phyloP scores from a whole-genome alignment of 352 stramenopile genomes.

The Globisporangium recalcitrans region DNA sequence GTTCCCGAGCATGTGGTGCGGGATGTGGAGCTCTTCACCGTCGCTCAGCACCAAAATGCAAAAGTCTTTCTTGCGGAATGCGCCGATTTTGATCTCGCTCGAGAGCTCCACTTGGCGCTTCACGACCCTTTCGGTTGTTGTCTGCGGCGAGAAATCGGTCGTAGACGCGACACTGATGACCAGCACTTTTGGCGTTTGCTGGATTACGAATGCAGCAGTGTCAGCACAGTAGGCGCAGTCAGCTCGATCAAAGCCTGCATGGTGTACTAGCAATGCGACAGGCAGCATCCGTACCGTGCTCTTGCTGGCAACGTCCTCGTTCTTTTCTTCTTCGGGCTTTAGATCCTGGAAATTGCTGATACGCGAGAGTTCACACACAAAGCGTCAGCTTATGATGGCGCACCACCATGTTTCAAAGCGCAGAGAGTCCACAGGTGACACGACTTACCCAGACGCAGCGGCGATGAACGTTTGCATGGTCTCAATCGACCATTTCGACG shows the following conservation, averaged over 20 bases:
- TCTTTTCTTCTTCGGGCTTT: constrained; percentile 7
- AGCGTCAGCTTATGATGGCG: neutral
- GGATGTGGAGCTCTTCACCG: constrained; percentile 66
- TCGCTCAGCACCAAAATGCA: constrained; percentile 70
- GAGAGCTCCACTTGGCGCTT: constrained; percentile 56
- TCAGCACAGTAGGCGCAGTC: too few relatives aligned
- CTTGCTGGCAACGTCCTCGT: constrained; percentile 1
- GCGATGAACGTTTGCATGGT: constrained; percentile 75
- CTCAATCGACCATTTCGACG: constrained; percentile 57
- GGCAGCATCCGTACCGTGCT: constrained; percentile 1
- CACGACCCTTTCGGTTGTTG: constrained; percentile 46
- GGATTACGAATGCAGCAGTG: neutral
- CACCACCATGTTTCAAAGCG: neutral
- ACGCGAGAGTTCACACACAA: neutral
- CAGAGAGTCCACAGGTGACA: neutral
- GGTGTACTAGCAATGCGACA: too few relatives aligned
- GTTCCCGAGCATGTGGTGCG: constrained; percentile 39
- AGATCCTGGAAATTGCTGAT: constrained; percentile 19
- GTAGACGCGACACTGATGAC: constrained; percentile 54
- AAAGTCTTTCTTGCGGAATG: constrained; percentile 48
- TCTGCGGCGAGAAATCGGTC: constrained; percentile 18
- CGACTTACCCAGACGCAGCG: constrained; percentile 46
- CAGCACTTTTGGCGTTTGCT: constrained; percentile 40
- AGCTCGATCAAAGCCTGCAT: too few relatives aligned
- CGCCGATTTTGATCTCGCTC: constrained; percentile 45